phyloP scores from a whole-genome alignment of 73 alveolate genomes.

The Paramecium sonneborni region DNA sequence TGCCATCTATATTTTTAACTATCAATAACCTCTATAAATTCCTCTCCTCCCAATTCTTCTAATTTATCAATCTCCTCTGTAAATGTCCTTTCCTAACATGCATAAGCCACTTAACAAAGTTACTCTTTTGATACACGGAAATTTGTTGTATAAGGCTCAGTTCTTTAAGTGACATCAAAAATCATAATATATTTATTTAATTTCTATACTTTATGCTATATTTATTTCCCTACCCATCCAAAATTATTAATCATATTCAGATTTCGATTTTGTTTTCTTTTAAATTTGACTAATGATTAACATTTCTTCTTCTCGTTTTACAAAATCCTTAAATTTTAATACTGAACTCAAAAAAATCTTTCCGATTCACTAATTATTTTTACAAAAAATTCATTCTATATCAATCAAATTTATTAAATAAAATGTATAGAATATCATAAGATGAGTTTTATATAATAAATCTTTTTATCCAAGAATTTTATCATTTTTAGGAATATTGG shows the following conservation, averaged over 20 bases:
- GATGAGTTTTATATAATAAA: no score
- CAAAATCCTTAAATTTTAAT: background rate
- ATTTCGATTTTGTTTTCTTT: no score
- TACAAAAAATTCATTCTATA: no score
- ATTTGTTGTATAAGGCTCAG: constrained; percentile 5
- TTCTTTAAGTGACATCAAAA: background rate
- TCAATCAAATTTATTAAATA: no score
- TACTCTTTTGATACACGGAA: constrained; percentile 37
- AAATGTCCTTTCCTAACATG: constrained; percentile 64
- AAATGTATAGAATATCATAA: no score
- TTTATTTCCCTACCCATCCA: background rate
- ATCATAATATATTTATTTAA: background rate
- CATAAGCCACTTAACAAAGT: constrained; percentile 51
- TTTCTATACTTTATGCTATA: background rate
- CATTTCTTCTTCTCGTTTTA: no score
- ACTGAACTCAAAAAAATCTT: background rate
- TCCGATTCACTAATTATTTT: no score
- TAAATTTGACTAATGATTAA: no score
- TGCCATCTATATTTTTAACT: background rate
- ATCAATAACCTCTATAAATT: constrained; percentile 31
- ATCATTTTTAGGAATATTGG: no score
- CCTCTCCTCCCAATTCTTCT: constrained; percentile 66
- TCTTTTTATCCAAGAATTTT: no score
- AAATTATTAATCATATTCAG: no score
- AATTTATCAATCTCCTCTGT: constrained; percentile 68